A percentile compares a stretch with the other conserved stretches of the same genome.
phyloP scores from a whole-genome alignment of 305 asterid species.

The Solanum hybrid region DNA sequence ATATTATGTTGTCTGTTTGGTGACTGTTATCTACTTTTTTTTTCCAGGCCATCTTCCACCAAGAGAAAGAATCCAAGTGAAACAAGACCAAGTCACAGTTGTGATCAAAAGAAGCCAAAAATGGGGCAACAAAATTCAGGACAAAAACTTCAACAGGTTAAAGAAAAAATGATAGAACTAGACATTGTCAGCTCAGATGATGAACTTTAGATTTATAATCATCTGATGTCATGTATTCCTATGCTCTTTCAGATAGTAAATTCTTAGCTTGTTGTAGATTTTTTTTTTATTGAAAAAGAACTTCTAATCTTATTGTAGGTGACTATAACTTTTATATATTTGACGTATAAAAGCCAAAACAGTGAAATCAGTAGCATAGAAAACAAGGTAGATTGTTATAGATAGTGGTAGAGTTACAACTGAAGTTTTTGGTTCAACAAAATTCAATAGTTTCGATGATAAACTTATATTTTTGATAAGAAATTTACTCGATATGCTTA shows the following conservation, averaged over 20 bases:
- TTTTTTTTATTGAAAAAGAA: neutral
- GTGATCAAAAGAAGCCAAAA: constrained; percentile 45
- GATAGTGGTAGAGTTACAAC: neutral
- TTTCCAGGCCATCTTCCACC: constrained; percentile 14
- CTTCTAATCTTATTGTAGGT: neutral
- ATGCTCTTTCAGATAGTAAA: neutral
- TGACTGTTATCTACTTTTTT: constrained; percentile 11
- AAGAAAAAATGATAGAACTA: constrained; percentile 69
- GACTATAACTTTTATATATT: neutral
- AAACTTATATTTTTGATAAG: no score
- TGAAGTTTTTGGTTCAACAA: neutral
- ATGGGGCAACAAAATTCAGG: constrained; percentile 21
- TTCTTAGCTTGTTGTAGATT: neutral
- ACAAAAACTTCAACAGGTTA: constrained; percentile 23
- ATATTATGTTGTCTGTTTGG: neutral
- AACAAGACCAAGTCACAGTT: constrained; percentile 34
- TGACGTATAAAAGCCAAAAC: neutral
- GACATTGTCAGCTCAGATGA: constrained; percentile 75
- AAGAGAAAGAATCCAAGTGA: constrained; percentile 16
- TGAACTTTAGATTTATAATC: constrained; percentile 20
- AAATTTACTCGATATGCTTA: neutral
- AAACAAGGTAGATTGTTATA: neutral
- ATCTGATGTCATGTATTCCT: neutral
- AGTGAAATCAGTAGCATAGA: no score
- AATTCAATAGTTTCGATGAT: rapidly evolving